phyloP scores from a whole-genome alignment of 202 grass and related monocot species.

The Miscanthus sacchariflorus region DNA sequence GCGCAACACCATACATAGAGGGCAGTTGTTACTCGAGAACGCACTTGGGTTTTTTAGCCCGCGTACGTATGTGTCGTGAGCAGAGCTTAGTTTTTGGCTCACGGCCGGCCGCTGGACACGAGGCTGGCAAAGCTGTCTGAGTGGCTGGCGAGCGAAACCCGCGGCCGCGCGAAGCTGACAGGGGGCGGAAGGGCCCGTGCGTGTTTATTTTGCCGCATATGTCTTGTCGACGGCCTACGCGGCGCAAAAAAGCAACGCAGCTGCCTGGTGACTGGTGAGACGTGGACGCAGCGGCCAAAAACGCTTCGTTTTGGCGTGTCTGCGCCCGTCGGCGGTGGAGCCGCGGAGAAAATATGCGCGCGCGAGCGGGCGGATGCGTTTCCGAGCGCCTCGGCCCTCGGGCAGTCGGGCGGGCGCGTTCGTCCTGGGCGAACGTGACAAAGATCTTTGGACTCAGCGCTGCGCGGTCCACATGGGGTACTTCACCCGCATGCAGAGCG shows the following conservation, averaged over 20 bases:
- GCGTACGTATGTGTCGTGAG: neutral
- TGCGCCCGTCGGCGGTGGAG: neutral
- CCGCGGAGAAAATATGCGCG: neutral
- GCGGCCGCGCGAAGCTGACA: neutral
- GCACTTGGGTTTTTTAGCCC: conserved; percentile 37
- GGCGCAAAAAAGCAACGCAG: conserved; percentile 24
- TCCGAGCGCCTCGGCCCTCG: neutral
- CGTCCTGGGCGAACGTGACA: conserved; percentile 34
- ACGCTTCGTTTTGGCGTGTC: conserved; percentile 22
- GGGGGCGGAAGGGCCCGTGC: neutral
- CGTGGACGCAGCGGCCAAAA: conserved; percentile 36
- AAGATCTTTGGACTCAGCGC: conserved; percentile 38
- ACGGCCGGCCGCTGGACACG: neutral
- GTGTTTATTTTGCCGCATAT: conserved; percentile 30
- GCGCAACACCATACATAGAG: neutral
- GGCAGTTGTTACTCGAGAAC: neutral
- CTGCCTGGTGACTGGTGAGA: neutral
- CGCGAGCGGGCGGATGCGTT: neutral
- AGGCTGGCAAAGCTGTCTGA: neutral
- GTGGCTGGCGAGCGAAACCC: conserved; percentile 8
- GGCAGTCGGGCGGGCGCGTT: neutral
- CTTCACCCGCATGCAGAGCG: conserved; percentile 27
- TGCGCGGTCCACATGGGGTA: conserved; percentile 49
- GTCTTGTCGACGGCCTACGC: conserved; percentile 45
- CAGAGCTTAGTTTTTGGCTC: neutral